These are phyloP conservation scores for Madurella fahalii DNA, from an alignment of 2,329 filamentous ascomycete genomes.

Conservation along the genomic window DNA sequence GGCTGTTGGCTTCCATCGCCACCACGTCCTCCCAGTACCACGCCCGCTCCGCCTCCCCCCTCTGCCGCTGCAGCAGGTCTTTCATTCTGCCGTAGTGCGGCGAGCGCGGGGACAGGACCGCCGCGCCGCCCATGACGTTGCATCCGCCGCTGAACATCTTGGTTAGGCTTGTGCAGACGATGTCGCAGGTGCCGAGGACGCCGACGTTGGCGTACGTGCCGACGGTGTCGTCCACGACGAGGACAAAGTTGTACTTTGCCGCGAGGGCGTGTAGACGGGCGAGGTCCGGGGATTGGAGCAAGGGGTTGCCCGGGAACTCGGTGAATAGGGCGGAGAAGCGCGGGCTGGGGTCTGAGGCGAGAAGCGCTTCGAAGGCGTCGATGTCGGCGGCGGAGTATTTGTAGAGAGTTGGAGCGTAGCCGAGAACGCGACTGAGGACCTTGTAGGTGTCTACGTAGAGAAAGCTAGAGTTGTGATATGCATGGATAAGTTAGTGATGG, in stretches of 20 bases:
- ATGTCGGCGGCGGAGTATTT: slow-evolving; percentile 17
- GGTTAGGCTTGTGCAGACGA: slow-evolving; percentile 22
- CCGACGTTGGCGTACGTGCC: slow-evolving; percentile 16
- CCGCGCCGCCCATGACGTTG: slow-evolving; percentile 24
- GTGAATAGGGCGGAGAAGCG: slow-evolving; percentile 14
- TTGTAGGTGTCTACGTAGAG: slow-evolving; percentile 26
- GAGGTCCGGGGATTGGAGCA: slow-evolving; percentile 18
- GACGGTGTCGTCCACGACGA: slow-evolving; percentile 25
- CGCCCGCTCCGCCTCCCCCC: background rate
- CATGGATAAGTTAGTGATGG: background rate
- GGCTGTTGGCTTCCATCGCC: slow-evolving; percentile 20
- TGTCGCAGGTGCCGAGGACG: slow-evolving; percentile 14
- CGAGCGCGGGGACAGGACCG: slow-evolving; percentile 5
- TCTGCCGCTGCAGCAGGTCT: background rate
- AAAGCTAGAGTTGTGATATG: slow-evolving; percentile 9
- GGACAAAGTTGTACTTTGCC: background rate
- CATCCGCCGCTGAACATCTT: slow-evolving; percentile 25
- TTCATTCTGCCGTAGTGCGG: background rate
- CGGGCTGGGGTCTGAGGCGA: background rate
- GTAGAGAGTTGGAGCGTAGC: slow-evolving; percentile 15
- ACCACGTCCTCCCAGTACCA: slow-evolving; percentile 22
- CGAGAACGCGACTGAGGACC: slow-evolving; percentile 9
- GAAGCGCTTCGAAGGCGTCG: slow-evolving; percentile 2
- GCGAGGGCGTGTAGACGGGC: slow-evolving; percentile 1
- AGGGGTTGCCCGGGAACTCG: slow-evolving; percentile 25